phyloP scores from a whole-genome alignment of 768 basidiomycete genomes.

The Exidia glandulosa region DNA sequence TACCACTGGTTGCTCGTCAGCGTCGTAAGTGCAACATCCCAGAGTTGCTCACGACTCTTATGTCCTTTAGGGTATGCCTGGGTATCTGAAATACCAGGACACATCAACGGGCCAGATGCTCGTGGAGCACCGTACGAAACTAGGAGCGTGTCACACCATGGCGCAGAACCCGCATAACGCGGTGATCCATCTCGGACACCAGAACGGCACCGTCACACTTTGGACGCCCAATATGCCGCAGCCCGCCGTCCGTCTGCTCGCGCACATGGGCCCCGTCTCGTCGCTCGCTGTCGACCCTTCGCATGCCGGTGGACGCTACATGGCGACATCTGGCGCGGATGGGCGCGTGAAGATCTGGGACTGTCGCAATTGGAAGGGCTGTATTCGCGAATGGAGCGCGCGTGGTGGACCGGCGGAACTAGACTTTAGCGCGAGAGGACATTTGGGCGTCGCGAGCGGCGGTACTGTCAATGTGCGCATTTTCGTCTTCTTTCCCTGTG shows the following conservation, averaged over 20 bases:
- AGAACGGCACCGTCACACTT: conserved; percentile 89
- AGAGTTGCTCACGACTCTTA: conserved; percentile 8
- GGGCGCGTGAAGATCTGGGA: conserved; percentile 94
- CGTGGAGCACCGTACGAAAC: conserved; percentile 78
- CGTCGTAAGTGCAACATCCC: too few relatives aligned
- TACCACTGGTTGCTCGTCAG: conserved; percentile 91
- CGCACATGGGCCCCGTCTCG: conserved; percentile 80
- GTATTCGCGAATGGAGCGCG: conserved; percentile 67
- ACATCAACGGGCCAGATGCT: conserved; percentile 86
- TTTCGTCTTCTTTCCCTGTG: background rate
- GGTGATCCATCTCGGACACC: conserved; percentile 88
- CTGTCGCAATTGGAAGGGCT: conserved; percentile 88
- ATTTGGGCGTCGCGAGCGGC: conserved; percentile 70
- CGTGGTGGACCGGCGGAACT: conserved; percentile 51
- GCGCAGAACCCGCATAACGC: conserved; percentile 88
- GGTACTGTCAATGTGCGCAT: conserved; percentile 67
- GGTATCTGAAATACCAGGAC: conserved; percentile 93
- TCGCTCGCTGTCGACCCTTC: conserved; percentile 78
- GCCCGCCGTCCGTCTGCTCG: conserved; percentile 83
- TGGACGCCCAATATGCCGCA: conserved; percentile 94
- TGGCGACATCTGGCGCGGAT: conserved; percentile 84
- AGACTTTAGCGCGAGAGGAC: conserved; percentile 81
- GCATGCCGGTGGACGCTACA: conserved; percentile 66
- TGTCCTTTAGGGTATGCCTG: conserved; percentile 31
- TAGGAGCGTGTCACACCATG: conserved; percentile 78